phyloP scores from a whole-genome alignment of 2,329 filamentous ascomycete genomes.

The Alternaria alternata region DNA sequence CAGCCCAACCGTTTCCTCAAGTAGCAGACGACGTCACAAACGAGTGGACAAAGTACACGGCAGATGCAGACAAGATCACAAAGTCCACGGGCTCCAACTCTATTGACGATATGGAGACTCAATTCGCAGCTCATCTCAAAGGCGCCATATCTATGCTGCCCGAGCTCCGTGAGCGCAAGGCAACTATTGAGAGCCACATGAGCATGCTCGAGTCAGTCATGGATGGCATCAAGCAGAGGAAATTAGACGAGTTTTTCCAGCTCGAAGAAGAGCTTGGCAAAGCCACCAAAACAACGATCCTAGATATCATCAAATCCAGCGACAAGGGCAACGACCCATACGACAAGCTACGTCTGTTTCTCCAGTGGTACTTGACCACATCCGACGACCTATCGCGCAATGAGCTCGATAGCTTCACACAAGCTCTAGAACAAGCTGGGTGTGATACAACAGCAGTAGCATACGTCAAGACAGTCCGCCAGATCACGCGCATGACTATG shows the following conservation, averaged over 20 bases:
- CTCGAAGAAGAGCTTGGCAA: conserved; percentile 90
- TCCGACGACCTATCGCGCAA: conserved; percentile 84
- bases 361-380: conserved; percentile 91
- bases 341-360: conserved; percentile 92
- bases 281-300: conserved; percentile 78
- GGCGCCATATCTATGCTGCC: conserved; percentile 92
- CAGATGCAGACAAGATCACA: conserved; percentile 92
- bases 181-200: conserved; percentile 81
- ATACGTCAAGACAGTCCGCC: conserved; percentile 82
- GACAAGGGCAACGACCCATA: conserved; percentile 83
- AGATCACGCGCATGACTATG: conserved; percentile 98
- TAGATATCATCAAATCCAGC: conserved; percentile 79
- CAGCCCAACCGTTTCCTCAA: conserved; percentile 59
- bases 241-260: conserved; percentile 96
- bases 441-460: conserved; percentile 79
- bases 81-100: conserved; percentile 93
- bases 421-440: conserved; percentile 78
- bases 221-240: conserved; percentile 63
- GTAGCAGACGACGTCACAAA: conserved; percentile 89
- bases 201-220: conserved; percentile 76
- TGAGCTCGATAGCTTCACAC: conserved; percentile 87
- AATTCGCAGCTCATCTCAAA: conserved; percentile 93
- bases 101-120: conserved; percentile 90
- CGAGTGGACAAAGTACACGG: conserved; percentile 92
- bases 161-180: conserved; percentile 90